A percentile compares a stretch with the other conserved stretches of the same genome.
phyloP scores from a whole-genome alignment of 169 alveolate species.

The Plasmodium reichenowi region DNA sequence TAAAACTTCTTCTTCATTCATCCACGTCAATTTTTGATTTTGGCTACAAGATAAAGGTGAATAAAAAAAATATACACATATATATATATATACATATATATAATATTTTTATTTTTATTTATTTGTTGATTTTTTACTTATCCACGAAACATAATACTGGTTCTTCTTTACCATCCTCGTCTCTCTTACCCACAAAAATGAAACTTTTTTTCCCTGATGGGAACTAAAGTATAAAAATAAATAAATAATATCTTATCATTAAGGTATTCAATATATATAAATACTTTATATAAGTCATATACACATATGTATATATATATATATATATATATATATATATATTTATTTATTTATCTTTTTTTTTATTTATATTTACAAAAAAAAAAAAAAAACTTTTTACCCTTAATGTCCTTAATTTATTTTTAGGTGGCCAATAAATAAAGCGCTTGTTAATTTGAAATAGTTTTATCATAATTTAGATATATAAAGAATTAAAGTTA shows the following conservation, averaged over 20 bases:
- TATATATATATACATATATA: not conserved
- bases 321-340: not conserved
- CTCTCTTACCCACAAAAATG: constrained; percentile 86
- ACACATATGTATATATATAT: constrained; percentile 7
- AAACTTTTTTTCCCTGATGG: constrained; percentile 87
- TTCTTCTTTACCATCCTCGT: constrained; percentile 86
- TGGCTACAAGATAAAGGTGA: constrained; percentile 6
- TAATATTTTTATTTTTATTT: not conserved
- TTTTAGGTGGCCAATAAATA: constrained; percentile 86
- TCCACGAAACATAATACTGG: constrained; percentile 87
- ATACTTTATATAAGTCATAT: not conserved
- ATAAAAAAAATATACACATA: not conserved
- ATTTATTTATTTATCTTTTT: not conserved
- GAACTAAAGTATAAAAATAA: constrained; percentile 47
- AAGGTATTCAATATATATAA: too few relatives aligned
- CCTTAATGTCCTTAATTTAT: constrained; percentile 74
- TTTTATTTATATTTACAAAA: not conserved
- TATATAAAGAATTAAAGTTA: not conserved
- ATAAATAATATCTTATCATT: not conserved
- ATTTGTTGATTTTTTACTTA: constrained; percentile 65
- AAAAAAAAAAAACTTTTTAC: constrained; percentile 11
- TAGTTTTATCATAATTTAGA: constrained; percentile 21
- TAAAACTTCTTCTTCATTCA: constrained; percentile 50
- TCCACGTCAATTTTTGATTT: constrained; percentile 37
- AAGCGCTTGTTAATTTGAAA: constrained; percentile 70